These are phyloP conservation scores for Exophiala sp. DNA, from an alignment of 2,329 filamentous ascomycete genomes.

Conservation along the genomic window DNA sequence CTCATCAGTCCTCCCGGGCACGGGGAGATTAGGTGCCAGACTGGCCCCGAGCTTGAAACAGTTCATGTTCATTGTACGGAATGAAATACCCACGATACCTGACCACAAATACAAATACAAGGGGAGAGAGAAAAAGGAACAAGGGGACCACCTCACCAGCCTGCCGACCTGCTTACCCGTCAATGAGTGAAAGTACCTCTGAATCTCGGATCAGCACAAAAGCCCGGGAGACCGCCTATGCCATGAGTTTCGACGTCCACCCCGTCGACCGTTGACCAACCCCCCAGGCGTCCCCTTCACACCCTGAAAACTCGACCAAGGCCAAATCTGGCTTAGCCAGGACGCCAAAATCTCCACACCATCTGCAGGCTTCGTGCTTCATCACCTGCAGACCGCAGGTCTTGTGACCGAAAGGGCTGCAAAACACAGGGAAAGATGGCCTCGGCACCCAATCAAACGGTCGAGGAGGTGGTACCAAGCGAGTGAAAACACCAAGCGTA, in stretches of 20 bases:
- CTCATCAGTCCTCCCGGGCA: not conserved
- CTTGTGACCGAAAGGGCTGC: conserved; percentile 17
- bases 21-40: not conserved
- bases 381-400: conserved; percentile 23
- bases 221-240: no score
- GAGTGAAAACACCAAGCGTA: conserved; percentile 19
- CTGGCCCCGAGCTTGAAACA: conserved; percentile 2
- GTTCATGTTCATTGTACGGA: not conserved
- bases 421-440: conserved; percentile 6
- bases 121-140: not conserved
- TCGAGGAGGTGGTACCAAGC: conserved; percentile 17
- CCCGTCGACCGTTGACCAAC: no score
- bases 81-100: not conserved
- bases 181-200: no score
- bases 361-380: conserved; percentile 20
- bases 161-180: no score
- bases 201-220: no score
- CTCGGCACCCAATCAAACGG: conserved; percentile 17
- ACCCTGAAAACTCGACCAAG: not conserved
- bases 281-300: not conserved
- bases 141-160: not conserved
- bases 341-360: conserved; percentile 8
- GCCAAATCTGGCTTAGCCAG: not conserved
- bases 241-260: no score
- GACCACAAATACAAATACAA: conserved; percentile 4